Conservation (phyloP, 1,284 basidiomycete species). For the Neolentinus lepideus region DNA sequence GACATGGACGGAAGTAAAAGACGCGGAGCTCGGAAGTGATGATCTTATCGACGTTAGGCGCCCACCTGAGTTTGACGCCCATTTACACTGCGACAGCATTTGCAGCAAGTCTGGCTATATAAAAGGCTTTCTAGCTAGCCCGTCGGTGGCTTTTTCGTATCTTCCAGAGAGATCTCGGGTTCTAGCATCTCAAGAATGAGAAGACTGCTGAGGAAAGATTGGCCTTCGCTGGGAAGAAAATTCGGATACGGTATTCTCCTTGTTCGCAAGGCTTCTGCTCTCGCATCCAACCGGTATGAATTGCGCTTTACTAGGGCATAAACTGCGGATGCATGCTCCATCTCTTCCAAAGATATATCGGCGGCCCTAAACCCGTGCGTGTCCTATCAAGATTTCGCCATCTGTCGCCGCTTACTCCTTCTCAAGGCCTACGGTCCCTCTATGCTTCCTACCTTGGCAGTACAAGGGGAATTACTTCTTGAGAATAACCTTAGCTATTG, state of each 20-base stretch:
- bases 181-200: neutral
- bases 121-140: too few relatives aligned
- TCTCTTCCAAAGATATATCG: conserved; percentile 54
- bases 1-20: conserved; percentile 43
- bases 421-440: conserved; percentile 58
- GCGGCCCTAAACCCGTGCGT: conserved; percentile 43
- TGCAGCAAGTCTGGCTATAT: too few relatives aligned
- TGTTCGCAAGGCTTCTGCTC: neutral
- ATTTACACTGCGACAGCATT: neutral
- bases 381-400: neutral
- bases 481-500: conserved; percentile 55
- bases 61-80: neutral
- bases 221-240: neutral
- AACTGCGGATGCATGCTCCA: conserved; percentile 50
- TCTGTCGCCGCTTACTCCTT: neutral
- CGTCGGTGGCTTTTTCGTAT: too few relatives aligned
- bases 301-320: conserved; percentile 27
- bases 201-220: neutral
- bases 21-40: neutral
- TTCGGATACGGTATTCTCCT: neutral
- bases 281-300: neutral
- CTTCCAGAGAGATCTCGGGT: neutral
- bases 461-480: conserved; percentile 51
- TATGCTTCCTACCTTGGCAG: conserved; percentile 80
- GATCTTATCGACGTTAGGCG: too few relatives aligned